Percentiles rank a stretch among this genome's conserved stretches.
Evolutionary conservation across 768 basidiomycete species (phyloP).

Genomic region (Podaxis carcinomalis): DNA sequence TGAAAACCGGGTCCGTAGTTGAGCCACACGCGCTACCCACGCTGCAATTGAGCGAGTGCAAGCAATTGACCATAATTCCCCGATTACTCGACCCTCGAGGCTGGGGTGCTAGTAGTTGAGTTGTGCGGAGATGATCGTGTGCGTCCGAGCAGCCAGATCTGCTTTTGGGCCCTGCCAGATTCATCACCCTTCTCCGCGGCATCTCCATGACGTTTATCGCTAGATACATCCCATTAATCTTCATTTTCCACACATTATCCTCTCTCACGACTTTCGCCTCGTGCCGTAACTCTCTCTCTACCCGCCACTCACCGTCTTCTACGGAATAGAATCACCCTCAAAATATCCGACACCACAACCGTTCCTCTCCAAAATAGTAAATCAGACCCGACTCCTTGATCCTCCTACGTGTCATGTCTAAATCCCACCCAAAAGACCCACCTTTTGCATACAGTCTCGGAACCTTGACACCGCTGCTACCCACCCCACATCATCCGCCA

Average conservation of each 20-base stretch:
- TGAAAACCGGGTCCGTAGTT: constrained; percentile 12
- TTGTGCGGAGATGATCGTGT: constrained; percentile 13
- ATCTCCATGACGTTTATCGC: background rate
- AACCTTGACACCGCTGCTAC: background rate
- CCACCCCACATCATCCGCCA: background rate
- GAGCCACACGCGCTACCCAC: constrained; percentile 11
- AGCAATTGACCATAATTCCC: background rate
- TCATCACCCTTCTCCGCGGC: constrained; percentile 4
- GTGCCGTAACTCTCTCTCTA: background rate
- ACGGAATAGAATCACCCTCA: background rate
- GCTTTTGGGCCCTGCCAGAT: constrained; percentile 1
- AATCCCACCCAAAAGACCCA: background rate
- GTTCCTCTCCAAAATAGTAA: background rate
- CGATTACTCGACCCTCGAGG: constrained; percentile 5
- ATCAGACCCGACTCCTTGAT: background rate
- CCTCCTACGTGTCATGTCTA: background rate
- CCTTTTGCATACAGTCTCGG: background rate
- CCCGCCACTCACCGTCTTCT: background rate
- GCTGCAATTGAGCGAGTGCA: constrained; percentile 6
- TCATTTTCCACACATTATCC: background rate
- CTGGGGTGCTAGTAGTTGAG: background rate
- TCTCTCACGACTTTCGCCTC: background rate
- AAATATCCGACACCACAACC: background rate
- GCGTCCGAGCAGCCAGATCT: constrained; percentile 8
- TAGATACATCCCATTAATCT: background rate